A percentile compares a stretch with the other conserved stretches of the same genome.
Evolutionary conservation across 352 stramenopile species (phyloP).

Genomic region (Peronosclerospora sorghi): DNA sequence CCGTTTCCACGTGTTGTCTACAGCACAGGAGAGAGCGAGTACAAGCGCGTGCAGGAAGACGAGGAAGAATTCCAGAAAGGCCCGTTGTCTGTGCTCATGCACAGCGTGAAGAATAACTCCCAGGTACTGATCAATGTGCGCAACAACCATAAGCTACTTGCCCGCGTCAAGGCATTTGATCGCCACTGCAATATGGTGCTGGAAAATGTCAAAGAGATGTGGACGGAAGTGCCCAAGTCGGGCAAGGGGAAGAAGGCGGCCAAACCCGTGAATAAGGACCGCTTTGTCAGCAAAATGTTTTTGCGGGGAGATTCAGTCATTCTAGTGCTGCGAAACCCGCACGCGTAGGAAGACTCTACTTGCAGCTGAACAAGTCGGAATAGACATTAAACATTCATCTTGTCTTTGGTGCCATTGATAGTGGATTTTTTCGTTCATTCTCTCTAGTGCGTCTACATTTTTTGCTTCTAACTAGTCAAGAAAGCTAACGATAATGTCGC

Average conservation of each 20-base stretch:
- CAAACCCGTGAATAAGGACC: slow-evolving; percentile 96
- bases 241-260: slow-evolving; percentile 93
- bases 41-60: slow-evolving; percentile 82
- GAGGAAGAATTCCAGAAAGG: slow-evolving; percentile 94
- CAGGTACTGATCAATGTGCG: slow-evolving; percentile 99
- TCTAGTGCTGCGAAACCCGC: slow-evolving; percentile 95
- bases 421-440: neutral
- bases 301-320: slow-evolving; percentile 98
- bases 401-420: neutral
- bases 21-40: slow-evolving; percentile 38
- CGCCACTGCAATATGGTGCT: slow-evolving; percentile 99
- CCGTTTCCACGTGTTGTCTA: neutral
- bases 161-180: slow-evolving; percentile 99
- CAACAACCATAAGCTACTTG: slow-evolving; percentile 99
- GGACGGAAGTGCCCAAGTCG: slow-evolving; percentile 97
- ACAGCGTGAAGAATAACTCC: slow-evolving; percentile 95
- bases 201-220: slow-evolving; percentile 99
- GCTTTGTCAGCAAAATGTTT: slow-evolving; percentile 99
- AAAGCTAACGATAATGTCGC: neutral
- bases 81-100: slow-evolving; percentile 95
- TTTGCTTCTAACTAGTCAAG: no score
- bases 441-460: no score
- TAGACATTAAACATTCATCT: slow-evolving; percentile 12
- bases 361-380: slow-evolving; percentile 17
- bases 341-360: slow-evolving; percentile 39